Evolutionary conservation across 1,284 basidiomycete species (phyloP).

Genomic region (Boletus sp.): DNA sequence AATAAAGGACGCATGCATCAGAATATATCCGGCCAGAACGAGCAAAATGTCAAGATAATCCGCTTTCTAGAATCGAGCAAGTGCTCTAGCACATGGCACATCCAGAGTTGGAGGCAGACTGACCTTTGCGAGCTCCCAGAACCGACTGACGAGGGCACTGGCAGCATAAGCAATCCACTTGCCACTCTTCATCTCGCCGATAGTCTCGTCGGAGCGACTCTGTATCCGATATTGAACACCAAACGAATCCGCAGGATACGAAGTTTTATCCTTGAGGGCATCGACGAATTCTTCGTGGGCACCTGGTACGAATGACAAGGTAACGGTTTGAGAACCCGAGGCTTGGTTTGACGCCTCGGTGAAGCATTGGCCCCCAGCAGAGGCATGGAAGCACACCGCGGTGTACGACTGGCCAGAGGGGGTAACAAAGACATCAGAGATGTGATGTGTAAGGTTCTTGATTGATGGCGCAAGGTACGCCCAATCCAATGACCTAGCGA

Average conservation of each 20-base stretch:
- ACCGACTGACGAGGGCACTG: conserved; percentile 75
- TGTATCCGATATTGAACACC: conserved; percentile 44
- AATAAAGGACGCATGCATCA: conserved; percentile 96
- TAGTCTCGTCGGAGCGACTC: conserved; percentile 41
- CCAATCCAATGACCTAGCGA: conserved; percentile 27
- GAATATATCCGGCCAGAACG: conserved; percentile 90
- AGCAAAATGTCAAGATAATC: conserved; percentile 95
- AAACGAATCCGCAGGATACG: conserved; percentile 36
- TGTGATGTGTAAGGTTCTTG: conserved; percentile 45
- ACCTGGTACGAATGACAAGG: conserved; percentile 55
- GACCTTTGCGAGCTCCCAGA: conserved; percentile 84
- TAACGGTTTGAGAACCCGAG: conserved; percentile 46
- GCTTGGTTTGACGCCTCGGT: conserved; percentile 33
- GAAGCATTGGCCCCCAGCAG: conserved; percentile 39
- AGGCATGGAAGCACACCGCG: conserved; percentile 35
- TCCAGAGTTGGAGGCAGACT: conserved; percentile 18
- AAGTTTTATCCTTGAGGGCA: conserved; percentile 39
- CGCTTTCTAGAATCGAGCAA: conserved; percentile 59
- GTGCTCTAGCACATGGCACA: conserved; percentile 5
- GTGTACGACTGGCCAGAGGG: conserved; percentile 40
- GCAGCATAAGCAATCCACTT: conserved; percentile 87
- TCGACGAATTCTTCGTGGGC: conserved; percentile 48
- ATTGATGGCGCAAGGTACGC: conserved; percentile 38
- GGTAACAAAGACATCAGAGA: conserved; percentile 41
- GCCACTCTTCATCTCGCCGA: conserved; percentile 67